Evolutionary conservation across 2,329 filamentous ascomycete species (phyloP), one percentile per base, ranked within the genome.

Genomic region (Colletotrichum somersetense): DNA sequence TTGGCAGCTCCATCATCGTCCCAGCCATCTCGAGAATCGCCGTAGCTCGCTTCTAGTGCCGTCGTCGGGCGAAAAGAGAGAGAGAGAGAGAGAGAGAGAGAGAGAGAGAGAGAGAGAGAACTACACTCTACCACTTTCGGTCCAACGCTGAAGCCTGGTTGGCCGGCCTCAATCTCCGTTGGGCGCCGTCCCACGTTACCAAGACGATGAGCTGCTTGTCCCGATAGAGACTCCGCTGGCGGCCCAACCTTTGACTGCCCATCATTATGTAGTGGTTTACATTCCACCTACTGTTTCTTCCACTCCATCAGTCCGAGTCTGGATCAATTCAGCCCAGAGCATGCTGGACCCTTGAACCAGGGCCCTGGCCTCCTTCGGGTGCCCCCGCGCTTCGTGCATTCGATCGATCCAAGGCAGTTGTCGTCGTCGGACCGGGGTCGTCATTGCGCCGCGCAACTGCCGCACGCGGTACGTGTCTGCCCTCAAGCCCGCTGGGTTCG

Each of bases 401-500:
- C 40, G 46, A 59, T 72, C 59, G 46, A 59, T 72, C 59, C 53
- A 72, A 72, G 69, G 59, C 30, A 50, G 53, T 70, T 48, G 18
- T 33, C 52, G 5, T 46, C n/a, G 23, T 40, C 40, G n/a, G 35
- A 50, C 46, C 30, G 44, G 59, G n/a, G 46, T n/a, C 46, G 46
- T 59, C 18, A 46, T 42, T 20, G 20, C 26, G 33, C 48, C n/a
- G 18, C 66, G 30, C 33, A 42, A 56, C 52, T 63, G 40, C 69
- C 58, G 58, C 44, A 35, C 65, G 65, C 52, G 42, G 30, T 7
- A 58, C 18, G 44, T 53, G n/a, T 59, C 59, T 46, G 35, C 40
- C 23, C 16, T 62, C 8, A 53, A 10, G 52, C n/a, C 81, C 73
- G 81, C 82, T 20, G 79, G 82, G 62, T 78, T 82, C 42, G 81